Evolutionary conservation across 441 rosid genomes (phyloP), one percentile per base, ranked within the genome.

Genomic region (Pelargonium fulgidum): DNA sequence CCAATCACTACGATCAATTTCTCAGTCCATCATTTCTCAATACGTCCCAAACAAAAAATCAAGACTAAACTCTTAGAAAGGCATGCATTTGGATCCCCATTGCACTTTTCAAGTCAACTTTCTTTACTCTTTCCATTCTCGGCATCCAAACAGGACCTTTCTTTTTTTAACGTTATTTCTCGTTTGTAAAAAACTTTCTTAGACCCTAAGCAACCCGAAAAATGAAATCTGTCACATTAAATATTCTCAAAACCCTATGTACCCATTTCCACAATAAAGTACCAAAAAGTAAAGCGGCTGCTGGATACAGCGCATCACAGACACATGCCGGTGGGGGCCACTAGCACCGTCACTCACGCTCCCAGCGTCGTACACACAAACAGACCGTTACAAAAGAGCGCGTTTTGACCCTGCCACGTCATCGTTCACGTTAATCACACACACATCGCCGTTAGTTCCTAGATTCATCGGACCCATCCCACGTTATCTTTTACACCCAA

Each of bases 351-450:
- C 62, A 19, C 24, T 56, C 62, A 17, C 62, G 10, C 26, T 56
- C 62, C 29, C 20, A 56, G 16, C 62, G 29, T 19, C 19, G 61
- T 54, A 16, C 61, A 4, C 26, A 67, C 36, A 29, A 65, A 70
- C 66, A 19, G 75, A 78, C 82, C 88, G 86, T 83, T 84, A 79
- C 26, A 29, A 72, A 73, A 75, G 65, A 68, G 77, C 84, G 84
- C 80, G 78, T 82, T 22, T 65, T 52, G 69, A 59, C 59, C 64
- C 17, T 65, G 87, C 82, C 86, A 82, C 80, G 85, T 82, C 82
- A 79, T 11, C 29, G 71, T 73, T 26, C 75, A 62, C 74, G 80
- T 65, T 56, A 75, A 65, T 29, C 44, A 10, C 62, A 68, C 62
- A 17, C 62, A 9, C 78, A 75, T 71, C 78, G 69, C 86, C 68